A percentile compares a stretch with the other conserved stretches of the same genome.
These are phyloP conservation scores for Xylaria scruposa DNA, from an alignment of 495 filamentous ascomycete species.

Conservation along the genomic window DNA sequence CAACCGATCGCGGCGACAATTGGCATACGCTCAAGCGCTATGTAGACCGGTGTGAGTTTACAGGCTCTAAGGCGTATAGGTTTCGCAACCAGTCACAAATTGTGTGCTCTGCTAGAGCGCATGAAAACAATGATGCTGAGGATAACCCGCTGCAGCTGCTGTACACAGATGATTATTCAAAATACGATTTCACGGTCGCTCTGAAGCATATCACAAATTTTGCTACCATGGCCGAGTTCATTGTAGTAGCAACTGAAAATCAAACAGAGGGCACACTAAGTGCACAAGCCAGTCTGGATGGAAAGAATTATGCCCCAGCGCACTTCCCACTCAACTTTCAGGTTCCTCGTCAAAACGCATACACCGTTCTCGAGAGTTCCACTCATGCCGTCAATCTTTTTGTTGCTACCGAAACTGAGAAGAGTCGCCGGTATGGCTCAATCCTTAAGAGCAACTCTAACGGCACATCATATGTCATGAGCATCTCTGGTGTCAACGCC, in stretches of 20 bases:
- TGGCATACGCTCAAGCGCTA: conserved; percentile 74
- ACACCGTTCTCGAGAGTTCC: conserved; percentile 91
- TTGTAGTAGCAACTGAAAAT: conserved; percentile 81
- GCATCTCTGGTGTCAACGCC: conserved; percentile 77
- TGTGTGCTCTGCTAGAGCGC: conserved; percentile 77
- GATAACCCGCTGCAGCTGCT: conserved; percentile 72
- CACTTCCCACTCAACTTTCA: conserved; percentile 83
- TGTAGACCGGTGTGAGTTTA: conserved; percentile 82
- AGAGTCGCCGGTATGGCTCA: conserved; percentile 73
- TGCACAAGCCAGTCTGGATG: conserved; percentile 84
- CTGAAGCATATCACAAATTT: conserved; percentile 79
- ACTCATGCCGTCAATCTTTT: conserved; percentile 93
- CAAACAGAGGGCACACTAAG: conserved; percentile 70
- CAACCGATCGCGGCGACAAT: conserved; percentile 73
- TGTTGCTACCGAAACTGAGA: conserved; percentile 71
- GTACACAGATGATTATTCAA: conserved; percentile 77
- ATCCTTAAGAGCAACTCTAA: conserved; percentile 98
- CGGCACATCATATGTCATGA: conserved; percentile 90
- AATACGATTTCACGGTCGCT: conserved; percentile 58
- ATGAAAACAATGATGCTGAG: conserved; percentile 62
- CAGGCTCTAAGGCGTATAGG: conserved; percentile 65
- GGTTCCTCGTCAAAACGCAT: conserved; percentile 75
- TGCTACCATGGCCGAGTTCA: conserved; percentile 93
- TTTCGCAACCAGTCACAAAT: conserved; percentile 70
- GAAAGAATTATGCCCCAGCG: conserved; percentile 78